Evolutionary conservation across 202 grass and related monocot species (phyloP), one percentile per base, ranked within the genome.

Genomic region (Schoenoplectus triqueter): DNA sequence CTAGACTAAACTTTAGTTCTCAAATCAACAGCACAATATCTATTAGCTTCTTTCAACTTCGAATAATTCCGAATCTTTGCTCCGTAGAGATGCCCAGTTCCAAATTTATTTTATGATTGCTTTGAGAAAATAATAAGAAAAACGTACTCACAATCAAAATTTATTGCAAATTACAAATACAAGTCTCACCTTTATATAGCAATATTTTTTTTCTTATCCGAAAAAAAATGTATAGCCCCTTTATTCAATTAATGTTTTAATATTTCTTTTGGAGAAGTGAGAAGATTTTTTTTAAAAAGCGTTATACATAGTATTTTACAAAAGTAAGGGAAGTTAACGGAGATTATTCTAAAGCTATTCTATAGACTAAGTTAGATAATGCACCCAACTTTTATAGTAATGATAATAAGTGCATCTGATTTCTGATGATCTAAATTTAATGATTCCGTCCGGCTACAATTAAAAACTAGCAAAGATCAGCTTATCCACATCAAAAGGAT

Each of bases 401-500:
- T 18, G 1, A 3, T n/a, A 59, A 15, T 41, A 60, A 54, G 73
- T 78, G 74, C 74, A 78, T 17, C 3, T 55, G 13, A 78, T 49
- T 41, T 60, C 13, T 60, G 2, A 60, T 4, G 14, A 18, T 71
- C 42, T 45, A 6, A 44, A 70, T 72, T 7, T 62, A 20, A 52
- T 21, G 17, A 81, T 81, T 73, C 51, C 83, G 76, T 48, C 14
- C n/a, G 39, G 6, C 5, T 73, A 69, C 48, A 86, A 79, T 82
- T 61, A 79, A 62, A 18, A 80, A 60, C 39, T 45, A 66, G 52
- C 64, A 81, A 81, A 80, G 42, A 84, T 69, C n/a, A 88, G 86
- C 88, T 87, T 93, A 93, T 90, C 91, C 89, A 89, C 89, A 85
- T 91, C 75, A 50, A 64, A 41, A 82, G 78, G 89, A 97, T 94